Percentiles rank a stretch among this genome's conserved stretches.
Evolutionary conservation across 108 stramenopile genomes (phyloP).

Genomic region (Skeletonema menzelii): DNA sequence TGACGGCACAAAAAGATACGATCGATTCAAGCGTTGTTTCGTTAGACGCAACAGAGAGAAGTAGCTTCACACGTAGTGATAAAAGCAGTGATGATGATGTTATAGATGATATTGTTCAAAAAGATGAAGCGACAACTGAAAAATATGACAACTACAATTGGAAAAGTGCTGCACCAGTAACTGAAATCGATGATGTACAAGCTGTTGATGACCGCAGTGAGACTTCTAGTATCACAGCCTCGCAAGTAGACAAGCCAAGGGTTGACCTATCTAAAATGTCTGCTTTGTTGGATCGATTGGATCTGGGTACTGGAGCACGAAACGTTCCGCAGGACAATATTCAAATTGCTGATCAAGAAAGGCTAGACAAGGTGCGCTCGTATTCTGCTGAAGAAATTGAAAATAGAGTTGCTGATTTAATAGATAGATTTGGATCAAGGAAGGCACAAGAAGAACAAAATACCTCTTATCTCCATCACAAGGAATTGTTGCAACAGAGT

Average conservation of each 20-base stretch:
- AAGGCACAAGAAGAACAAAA: conserved; percentile 8
- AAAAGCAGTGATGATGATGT: not conserved
- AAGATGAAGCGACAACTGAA: not conserved
- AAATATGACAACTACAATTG: not conserved
- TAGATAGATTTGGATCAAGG: conserved; percentile 29
- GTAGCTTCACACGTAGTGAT: conserved; percentile 1
- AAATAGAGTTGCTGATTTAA: conserved; percentile 17
- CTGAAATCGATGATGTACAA: conserved; percentile 17
- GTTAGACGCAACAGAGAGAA: conserved; percentile 24
- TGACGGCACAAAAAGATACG: conserved; percentile 10
- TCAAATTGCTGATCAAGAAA: not conserved
- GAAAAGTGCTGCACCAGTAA: conserved; percentile 17
- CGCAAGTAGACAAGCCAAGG: conserved; percentile 16
- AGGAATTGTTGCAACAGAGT: conserved; percentile 23
- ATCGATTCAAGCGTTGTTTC: conserved; percentile 6
- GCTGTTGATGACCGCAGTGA: conserved; percentile 38
- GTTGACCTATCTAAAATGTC: conserved; percentile 31
- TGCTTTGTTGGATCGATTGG: conserved; percentile 31
- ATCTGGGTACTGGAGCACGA: not conserved
- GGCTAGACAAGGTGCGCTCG: not conserved
- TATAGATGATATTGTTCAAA: not conserved
- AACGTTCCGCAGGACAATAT: conserved; percentile 1
- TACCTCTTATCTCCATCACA: conserved; percentile 3
- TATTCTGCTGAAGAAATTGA: conserved; percentile 34
- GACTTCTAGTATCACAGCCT: conserved; percentile 40